Base-by-base conservation (phyloP, 2,329 filamentous ascomycete genomes). In the Lecanoromycetidae sp. region DNA sequence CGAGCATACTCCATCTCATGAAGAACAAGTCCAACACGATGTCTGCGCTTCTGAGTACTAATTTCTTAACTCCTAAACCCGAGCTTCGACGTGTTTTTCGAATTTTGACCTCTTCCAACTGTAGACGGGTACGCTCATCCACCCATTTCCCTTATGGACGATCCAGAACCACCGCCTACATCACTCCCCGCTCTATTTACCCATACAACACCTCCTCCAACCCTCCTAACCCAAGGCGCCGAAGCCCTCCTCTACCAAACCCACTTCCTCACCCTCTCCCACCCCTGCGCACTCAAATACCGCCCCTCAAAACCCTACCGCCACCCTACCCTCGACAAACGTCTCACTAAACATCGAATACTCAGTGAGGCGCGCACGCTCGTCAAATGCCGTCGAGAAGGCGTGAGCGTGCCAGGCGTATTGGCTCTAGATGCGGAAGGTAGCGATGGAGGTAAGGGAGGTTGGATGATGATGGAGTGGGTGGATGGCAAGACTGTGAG, bases 181-280 rank as follows among this genome's bases (percentile, higher is more conserved):
- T 66, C 71, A 55, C 79, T 85, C 52, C 82, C 82, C 30, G 64
- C 71, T 27, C 74, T 82, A 56, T 82, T 87, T 64, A 71, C 72
- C 49, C 69, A 78, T 68, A 75, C 76, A 61, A 69, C 75, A 52
- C 70, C 77, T 56, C 65, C 76, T 40, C 79, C 86, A 53, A 65
- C 62, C 40, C 83, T 94, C 59, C 77, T 96, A 57, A 82, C 86
- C 48, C 91, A 96, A 73, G 91, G 91, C 67, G 91, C 91, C 61
- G 91, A 98, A 76, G 88, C 86, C 51, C 86, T 90, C 55, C 78
- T 98, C 61, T 96, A 93, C 77, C 82, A 80, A 64, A 90, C 86
- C 15, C 80, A 77, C 46, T 93, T 86, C 67, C 80, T 95, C 46
- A 63, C 74, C 1, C 75, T 84, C 32, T 63, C 71, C 48, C 71